Evolutionary conservation across 176 grass and related monocot genomes (phyloP).

Genomic region (Saccharum officinarum): DNA sequence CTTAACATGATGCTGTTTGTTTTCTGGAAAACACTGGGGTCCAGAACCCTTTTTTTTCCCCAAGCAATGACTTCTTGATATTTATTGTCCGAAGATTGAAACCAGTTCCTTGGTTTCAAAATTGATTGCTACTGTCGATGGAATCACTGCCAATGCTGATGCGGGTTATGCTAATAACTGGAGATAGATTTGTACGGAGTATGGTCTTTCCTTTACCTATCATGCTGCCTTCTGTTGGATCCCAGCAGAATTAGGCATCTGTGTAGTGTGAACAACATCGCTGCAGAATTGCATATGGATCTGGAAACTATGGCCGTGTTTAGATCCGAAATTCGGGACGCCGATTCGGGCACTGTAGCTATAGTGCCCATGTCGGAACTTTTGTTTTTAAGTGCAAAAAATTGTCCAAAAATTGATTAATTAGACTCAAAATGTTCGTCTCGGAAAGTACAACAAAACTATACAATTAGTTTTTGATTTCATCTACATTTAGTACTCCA

Average conservation of each 20-base stretch:
- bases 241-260: not conserved
- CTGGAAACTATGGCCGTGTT: conserved; percentile 12
- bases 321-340: too few relatives aligned
- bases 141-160: not conserved
- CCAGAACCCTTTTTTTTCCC: not conserved
- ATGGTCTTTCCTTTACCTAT: not conserved
- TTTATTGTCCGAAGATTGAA: not conserved
- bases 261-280: conserved; percentile 1
- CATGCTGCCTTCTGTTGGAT: not conserved
- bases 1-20: not conserved
- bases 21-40: not conserved
- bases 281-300: conserved; percentile 1
- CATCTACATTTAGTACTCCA: too few relatives aligned
- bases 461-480: too few relatives aligned
- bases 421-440: too few relatives aligned
- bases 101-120: not conserved
- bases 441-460: too few relatives aligned
- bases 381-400: too few relatives aligned
- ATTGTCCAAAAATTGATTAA: too few relatives aligned
- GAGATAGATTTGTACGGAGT: not conserved
- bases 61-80: not conserved
- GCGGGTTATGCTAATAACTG: not conserved
- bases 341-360: too few relatives aligned
- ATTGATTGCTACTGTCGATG: not conserved
- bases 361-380: too few relatives aligned